Evolutionary conservation across 2,329 filamentous ascomycete species (phyloP), one percentile per base, ranked within the genome.

Genomic region (Fusarium sp.): DNA sequence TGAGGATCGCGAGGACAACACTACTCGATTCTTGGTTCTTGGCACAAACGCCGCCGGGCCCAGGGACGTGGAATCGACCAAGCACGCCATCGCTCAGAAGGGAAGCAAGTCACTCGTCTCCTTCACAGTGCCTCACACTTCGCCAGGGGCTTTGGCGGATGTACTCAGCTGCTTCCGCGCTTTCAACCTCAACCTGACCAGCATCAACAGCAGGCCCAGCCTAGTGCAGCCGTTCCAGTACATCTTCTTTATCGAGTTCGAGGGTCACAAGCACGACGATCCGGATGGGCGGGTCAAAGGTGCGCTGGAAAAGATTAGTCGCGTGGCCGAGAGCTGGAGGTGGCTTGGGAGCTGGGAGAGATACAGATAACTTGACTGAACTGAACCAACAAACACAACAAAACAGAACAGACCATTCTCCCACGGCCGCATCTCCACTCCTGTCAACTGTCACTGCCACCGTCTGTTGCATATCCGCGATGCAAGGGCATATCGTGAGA

Each of bases 171-270:
- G 94, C 64, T 98, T 98, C 84, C 91, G 91, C 72, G 85, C 85
- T 9, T 87, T 90, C 74, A 87, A 88, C 6, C 86, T 98, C 66
- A 97, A 98, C 80, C 84, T 98, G 75, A 98, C 95, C 33, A 96
- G 92, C 81, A 97, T 98, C 82, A 95, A 95, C 80, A 95, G 93
- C 74, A 85, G 96, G 72, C 96, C 96, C 6, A 95, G 93, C 77
- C 88, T 93, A 64, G 85, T 88, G 42, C 84, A 86, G 75, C 90
- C 93, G 22, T 98, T 97, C 90, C 92, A 97, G 80, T 98, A 98
- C 83, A 89, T 98, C 40, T 98, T 98, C 84, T 95, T 98, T 80
- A 92, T 98, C 33, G 96, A 98, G 85, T 95, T 97, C 77, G 89
- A 93, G 80, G 92, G 93, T 2, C 87, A 90, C 80, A 82, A 75